These are phyloP conservation scores for Jamesozyma lodderae DNA, from an alignment of 805 yeast genomes.

Conservation along the genomic window DNA sequence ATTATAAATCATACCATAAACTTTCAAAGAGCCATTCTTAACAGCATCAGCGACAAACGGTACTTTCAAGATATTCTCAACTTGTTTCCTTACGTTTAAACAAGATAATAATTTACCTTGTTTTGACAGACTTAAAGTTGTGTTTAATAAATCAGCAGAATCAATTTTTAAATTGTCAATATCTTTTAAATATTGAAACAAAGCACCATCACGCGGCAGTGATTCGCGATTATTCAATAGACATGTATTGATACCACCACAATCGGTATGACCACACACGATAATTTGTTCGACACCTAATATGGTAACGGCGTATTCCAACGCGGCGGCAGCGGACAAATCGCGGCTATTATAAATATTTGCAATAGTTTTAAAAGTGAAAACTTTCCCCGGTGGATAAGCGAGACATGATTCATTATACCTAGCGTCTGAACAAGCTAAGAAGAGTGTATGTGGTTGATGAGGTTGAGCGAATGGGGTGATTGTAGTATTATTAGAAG, in stretches of 20 bases:
- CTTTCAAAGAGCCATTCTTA: slow-evolving; percentile 36
- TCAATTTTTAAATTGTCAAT: slow-evolving; percentile 58
- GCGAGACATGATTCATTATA: slow-evolving; percentile 69
- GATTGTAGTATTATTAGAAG: slow-evolving; percentile 48
- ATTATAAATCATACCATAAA: slow-evolving; percentile 79
- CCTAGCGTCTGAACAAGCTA: slow-evolving; percentile 90
- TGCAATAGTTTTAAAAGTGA: slow-evolving; percentile 83
- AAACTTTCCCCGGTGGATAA: slow-evolving; percentile 85
- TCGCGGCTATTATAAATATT: slow-evolving; percentile 64
- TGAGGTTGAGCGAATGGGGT: slow-evolving; percentile 7
- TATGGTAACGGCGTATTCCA: slow-evolving; percentile 82
- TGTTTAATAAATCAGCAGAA: neutral
- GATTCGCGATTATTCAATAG: slow-evolving; percentile 41
- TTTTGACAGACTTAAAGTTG: neutral
- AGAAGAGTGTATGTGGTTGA: slow-evolving; percentile 86
- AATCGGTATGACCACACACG: slow-evolving; percentile 90
- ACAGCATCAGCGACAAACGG: slow-evolving; percentile 4
- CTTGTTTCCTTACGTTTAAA: slow-evolving; percentile 7
- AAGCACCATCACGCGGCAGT: slow-evolving; percentile 28
- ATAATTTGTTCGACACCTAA: slow-evolving; percentile 72
- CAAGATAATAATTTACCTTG: slow-evolving; percentile 4
- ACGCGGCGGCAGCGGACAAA: slow-evolving; percentile 61
- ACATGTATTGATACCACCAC: slow-evolving; percentile 82
- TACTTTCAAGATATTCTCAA: slow-evolving; percentile 4
- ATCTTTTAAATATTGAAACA: slow-evolving; percentile 45